phyloP scores from a whole-genome alignment of 106 monocot species.

The Dendrobium nobile region DNA sequence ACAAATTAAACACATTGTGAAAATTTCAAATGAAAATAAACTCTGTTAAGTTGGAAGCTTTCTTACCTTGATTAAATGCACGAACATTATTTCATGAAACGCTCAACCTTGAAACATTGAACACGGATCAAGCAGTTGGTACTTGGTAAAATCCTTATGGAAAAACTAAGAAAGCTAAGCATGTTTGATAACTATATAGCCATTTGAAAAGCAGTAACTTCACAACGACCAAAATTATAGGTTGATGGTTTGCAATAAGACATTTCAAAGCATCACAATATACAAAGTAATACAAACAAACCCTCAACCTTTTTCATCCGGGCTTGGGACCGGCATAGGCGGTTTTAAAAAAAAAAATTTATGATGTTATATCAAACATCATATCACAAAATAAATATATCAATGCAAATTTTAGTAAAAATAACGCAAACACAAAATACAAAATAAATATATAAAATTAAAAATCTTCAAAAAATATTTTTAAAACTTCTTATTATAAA shows the following conservation, averaged over 20 bases:
- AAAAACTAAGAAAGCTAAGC: slow-evolving; percentile 51
- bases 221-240: neutral
- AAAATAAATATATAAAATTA: too few relatives aligned
- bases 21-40: neutral
- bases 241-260: neutral
- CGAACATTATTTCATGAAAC: slow-evolving; percentile 77
- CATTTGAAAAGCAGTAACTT: neutral
- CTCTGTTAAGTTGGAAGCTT: neutral
- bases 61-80: slow-evolving; percentile 46
- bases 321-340: too few relatives aligned
- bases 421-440: too few relatives aligned
- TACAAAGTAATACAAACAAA: neutral
- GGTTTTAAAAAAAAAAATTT: too few relatives aligned
- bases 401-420: too few relatives aligned
- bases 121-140: slow-evolving; percentile 61
- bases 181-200: slow-evolving; percentile 27
- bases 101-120: slow-evolving; percentile 46
- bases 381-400: too few relatives aligned
- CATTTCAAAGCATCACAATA: neutral
- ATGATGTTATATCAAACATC: too few relatives aligned
- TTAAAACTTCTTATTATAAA: too few relatives aligned
- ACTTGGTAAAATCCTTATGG: slow-evolving; percentile 45
- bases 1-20: neutral
- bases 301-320: too few relatives aligned
- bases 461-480: too few relatives aligned